Conservation (phyloP, 2,329 filamentous ascomycete genomes). For the Alternaria tenuissima region DNA sequence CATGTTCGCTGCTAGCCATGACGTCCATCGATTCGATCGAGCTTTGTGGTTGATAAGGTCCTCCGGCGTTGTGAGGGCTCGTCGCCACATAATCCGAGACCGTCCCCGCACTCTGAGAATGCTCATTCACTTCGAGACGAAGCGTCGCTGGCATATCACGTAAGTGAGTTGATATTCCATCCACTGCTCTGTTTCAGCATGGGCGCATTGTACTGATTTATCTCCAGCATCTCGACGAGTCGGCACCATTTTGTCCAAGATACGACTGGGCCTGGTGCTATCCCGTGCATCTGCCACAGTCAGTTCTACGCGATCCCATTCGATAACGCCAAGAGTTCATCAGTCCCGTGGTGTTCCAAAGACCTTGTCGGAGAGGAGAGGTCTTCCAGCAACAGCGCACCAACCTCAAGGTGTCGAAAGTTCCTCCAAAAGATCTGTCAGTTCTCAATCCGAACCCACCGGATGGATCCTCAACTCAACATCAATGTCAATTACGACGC, state of each 20-base stretch:
- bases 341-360: no score
- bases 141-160: constrained; percentile 13
- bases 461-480: no score
- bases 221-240: constrained; percentile 1
- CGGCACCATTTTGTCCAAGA: background rate
- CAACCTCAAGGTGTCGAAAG: no score
- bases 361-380: no score
- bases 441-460: no score
- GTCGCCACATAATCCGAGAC: constrained; percentile 12
- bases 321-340: no score
- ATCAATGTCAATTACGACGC: no score
- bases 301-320: no score
- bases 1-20: background rate
- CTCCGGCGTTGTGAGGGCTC: constrained; percentile 6
- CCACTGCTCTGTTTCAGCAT: accelerated
- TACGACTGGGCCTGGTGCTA: no score
- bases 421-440: no score
- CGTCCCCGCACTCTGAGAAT: constrained; percentile 14
- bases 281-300: no score
- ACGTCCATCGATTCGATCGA: background rate
- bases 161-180: constrained; percentile 3
- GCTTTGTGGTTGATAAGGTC: constrained; percentile 19
- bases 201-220: background rate
- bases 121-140: constrained; percentile 17
- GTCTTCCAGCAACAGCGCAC: no score